These are phyloP conservation scores for Zizania palustris DNA, from an alignment of 202 grass and related monocot genomes.

Conservation along the genomic window DNA sequence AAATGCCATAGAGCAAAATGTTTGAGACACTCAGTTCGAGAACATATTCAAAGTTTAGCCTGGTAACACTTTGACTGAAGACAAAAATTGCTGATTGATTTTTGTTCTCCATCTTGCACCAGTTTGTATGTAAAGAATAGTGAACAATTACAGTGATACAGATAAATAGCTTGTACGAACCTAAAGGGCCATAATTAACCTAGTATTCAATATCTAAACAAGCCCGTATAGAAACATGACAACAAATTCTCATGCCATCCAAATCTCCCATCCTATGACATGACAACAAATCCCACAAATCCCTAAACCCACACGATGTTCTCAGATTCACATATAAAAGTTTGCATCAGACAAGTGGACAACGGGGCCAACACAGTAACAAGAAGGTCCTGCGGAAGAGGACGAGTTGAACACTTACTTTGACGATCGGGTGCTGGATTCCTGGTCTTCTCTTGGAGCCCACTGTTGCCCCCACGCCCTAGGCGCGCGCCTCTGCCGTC, in stretches of 20 bases:
- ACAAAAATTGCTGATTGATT: neutral
- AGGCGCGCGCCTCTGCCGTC: too few species aligned
- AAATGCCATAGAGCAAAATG: constrained; percentile 2
- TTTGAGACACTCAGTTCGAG: neutral
- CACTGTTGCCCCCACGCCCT: too few species aligned
- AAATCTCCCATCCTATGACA: too few species aligned
- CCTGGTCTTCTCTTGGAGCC: too few species aligned
- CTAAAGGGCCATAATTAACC: neutral
- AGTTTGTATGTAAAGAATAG: neutral
- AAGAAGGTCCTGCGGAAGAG: neutral
- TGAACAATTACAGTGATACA: neutral
- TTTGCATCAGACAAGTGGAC: neutral
- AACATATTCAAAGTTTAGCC: too few species aligned
- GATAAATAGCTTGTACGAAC: neutral
- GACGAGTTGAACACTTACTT: neutral
- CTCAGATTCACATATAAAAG: neutral
- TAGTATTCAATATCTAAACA: too few species aligned
- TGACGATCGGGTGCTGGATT: too few species aligned
- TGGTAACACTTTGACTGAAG: neutral
- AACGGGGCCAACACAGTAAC: neutral
- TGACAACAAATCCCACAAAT: neutral
- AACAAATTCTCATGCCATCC: neutral
- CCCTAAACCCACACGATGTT: neutral
- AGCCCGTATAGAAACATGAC: too few species aligned
- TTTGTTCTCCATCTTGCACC: neutral